Conservation (phyloP, 169 alveolate species). For the Eimeria acervulina region DNA sequence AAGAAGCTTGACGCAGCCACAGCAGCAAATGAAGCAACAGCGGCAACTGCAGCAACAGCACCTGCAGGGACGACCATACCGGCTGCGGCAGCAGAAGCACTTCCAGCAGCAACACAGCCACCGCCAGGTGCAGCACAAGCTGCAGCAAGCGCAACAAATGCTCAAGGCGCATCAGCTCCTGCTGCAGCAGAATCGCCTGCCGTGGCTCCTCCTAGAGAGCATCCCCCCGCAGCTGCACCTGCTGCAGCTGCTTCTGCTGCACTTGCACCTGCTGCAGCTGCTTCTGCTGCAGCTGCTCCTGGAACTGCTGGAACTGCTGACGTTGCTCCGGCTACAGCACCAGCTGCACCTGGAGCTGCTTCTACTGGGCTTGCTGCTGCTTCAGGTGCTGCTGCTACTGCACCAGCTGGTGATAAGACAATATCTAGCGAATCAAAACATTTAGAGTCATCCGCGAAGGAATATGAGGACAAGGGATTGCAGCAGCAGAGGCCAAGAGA, state of each 20-base stretch:
- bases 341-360: background rate
- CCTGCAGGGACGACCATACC: too few species aligned
- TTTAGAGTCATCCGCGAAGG: background rate
- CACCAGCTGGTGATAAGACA: background rate
- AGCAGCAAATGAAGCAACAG: conserved; percentile 25
- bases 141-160: background rate
- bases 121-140: background rate
- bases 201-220: background rate
- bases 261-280: background rate
- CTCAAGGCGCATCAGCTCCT: background rate
- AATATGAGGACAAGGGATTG: background rate
- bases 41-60: background rate
- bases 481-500: background rate
- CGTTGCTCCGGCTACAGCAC: background rate
- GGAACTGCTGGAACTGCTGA: background rate
- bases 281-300: background rate
- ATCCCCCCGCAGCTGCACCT: background rate
- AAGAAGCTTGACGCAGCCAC: background rate
- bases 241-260: conserved; percentile 18
- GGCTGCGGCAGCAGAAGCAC: too few species aligned
- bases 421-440: background rate
- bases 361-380: background rate
- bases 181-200: background rate
- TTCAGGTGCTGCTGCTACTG: background rate
- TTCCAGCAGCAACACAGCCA: background rate